These are phyloP conservation scores for Eurotiales sp. DNA, from an alignment of 2,329 filamentous ascomycete genomes.

Conservation along the genomic window DNA sequence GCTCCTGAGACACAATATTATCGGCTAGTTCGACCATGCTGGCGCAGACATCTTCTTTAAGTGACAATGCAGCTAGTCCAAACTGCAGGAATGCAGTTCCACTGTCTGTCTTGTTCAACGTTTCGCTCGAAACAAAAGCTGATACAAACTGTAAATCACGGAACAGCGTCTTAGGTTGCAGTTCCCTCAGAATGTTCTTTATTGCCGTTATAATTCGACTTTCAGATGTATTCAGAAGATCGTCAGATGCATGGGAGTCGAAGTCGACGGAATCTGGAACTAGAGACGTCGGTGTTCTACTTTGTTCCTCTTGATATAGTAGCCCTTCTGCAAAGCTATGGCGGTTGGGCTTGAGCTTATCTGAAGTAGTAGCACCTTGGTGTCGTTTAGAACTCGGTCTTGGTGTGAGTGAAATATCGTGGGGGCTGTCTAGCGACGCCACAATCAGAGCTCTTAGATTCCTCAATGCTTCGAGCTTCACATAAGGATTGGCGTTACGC, in stretches of 20 bases:
- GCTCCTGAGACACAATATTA: slow-evolving; percentile 59
- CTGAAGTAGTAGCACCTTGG: slow-evolving; percentile 8
- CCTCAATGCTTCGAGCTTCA: slow-evolving; percentile 77
- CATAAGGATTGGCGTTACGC: slow-evolving; percentile 80
- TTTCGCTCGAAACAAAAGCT: slow-evolving; percentile 56
- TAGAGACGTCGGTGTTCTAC: slow-evolving; percentile 22
- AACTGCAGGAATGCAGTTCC: slow-evolving; percentile 87
- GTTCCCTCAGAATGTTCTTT: slow-evolving; percentile 62
- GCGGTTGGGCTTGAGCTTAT: slow-evolving; percentile 21
- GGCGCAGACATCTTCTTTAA: slow-evolving; percentile 83
- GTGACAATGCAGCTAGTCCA: slow-evolving; percentile 76
- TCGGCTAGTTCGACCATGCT: slow-evolving; percentile 77
- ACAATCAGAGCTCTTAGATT: slow-evolving; percentile 80
- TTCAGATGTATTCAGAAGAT: slow-evolving; percentile 54
- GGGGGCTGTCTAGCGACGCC: slow-evolving; percentile 63
- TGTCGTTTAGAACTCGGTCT: slow-evolving; percentile 5
- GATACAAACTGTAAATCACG: slow-evolving; percentile 72
- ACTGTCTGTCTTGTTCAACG: slow-evolving; percentile 55
- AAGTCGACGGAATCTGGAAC: slow-evolving; percentile 29
- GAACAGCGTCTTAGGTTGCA: slow-evolving; percentile 76
- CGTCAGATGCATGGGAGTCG: slow-evolving; percentile 39
- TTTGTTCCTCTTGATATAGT: slow-evolving; percentile 17
- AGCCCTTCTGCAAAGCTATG: slow-evolving; percentile 31
- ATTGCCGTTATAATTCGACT: slow-evolving; percentile 62
- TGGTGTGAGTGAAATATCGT: slow-evolving; percentile 29